These are phyloP conservation scores for Pyrenochaeta sp. DNA, from an alignment of 2,329 filamentous ascomycete genomes.

Conservation along the genomic window DNA sequence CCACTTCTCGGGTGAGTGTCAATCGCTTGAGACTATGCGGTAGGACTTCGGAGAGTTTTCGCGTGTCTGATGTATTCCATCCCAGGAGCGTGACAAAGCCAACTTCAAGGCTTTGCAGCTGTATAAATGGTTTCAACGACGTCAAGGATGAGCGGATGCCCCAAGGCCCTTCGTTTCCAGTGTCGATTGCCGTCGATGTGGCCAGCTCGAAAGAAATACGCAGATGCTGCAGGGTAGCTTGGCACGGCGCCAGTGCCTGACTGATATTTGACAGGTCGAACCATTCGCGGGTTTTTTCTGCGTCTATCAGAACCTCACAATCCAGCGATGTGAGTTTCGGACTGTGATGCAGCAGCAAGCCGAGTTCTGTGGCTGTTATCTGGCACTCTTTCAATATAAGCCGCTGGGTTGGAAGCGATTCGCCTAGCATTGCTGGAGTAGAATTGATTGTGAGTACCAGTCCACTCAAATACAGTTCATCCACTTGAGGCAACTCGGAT, in stretches of 20 bases:
- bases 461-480: neutral
- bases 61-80: too few relatives aligned
- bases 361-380: too few relatives aligned
- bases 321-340: neutral
- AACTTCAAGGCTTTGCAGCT: neutral
- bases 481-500: neutral
- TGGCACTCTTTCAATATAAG: too few relatives aligned
- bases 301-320: neutral
- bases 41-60: neutral
- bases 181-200: neutral
- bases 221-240: neutral
- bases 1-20: slow-evolving; percentile 1
- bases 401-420: too few relatives aligned
- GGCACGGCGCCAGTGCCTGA: neutral
- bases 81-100: too few relatives aligned
- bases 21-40: neutral
- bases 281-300: slow-evolving; percentile 1
- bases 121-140: neutral
- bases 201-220: neutral
- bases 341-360: neutral
- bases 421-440: too few relatives aligned
- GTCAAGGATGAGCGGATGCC: slow-evolving; percentile 1
- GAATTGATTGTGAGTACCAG: too few relatives aligned
- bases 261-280: neutral
- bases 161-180: slow-evolving; percentile 1